A percentile compares a stretch with the other conserved stretches of the same genome.
Evolutionary conservation across 306 rosid genomes (phyloP).

Genomic region (Lathyrus tuberosus): DNA sequence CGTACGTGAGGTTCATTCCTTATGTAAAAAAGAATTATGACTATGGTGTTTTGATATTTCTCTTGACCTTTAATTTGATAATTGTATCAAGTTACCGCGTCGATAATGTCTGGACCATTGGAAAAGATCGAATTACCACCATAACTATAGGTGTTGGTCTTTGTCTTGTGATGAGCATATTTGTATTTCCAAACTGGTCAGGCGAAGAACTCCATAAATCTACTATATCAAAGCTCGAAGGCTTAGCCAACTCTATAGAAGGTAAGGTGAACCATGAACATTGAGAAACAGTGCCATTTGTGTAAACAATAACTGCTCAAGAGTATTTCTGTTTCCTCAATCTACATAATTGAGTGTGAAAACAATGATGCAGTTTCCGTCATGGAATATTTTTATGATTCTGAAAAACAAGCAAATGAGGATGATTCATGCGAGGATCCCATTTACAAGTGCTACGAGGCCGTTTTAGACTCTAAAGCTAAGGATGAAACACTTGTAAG

Average conservation of each 20-base stretch:
- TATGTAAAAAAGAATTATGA: slow-evolving; percentile 80
- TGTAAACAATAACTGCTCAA: not conserved
- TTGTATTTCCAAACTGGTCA: slow-evolving; percentile 90
- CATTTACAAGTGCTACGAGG: slow-evolving; percentile 73
- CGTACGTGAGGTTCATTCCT: slow-evolving; percentile 85
- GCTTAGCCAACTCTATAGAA: slow-evolving; percentile 78
- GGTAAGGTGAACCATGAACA: slow-evolving; percentile 51
- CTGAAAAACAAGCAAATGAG: slow-evolving; percentile 36
- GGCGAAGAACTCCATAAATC: slow-evolving; percentile 85
- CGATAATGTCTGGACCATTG: slow-evolving; percentile 59
- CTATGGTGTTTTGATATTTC: slow-evolving; percentile 82
- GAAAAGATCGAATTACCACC: slow-evolving; percentile 68
- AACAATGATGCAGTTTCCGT: slow-evolving; percentile 71
- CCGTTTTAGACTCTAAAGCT: slow-evolving; percentile 87
- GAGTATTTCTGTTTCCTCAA: not conserved
- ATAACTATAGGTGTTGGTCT: slow-evolving; percentile 79
- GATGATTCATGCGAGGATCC: slow-evolving; percentile 56
- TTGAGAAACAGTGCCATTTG: not conserved
- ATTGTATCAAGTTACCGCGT: slow-evolving; percentile 80
- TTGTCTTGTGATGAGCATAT: slow-evolving; percentile 72
- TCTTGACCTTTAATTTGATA: slow-evolving; percentile 83
- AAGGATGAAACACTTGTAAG: slow-evolving; percentile 77
- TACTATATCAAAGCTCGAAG: slow-evolving; percentile 74
- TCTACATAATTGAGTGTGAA: slow-evolving; percentile 20
- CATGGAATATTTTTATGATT: slow-evolving; percentile 58